Evolutionary conservation across 345 rosid species (phyloP).

Genomic region (Raphanus raphanistrum): DNA sequence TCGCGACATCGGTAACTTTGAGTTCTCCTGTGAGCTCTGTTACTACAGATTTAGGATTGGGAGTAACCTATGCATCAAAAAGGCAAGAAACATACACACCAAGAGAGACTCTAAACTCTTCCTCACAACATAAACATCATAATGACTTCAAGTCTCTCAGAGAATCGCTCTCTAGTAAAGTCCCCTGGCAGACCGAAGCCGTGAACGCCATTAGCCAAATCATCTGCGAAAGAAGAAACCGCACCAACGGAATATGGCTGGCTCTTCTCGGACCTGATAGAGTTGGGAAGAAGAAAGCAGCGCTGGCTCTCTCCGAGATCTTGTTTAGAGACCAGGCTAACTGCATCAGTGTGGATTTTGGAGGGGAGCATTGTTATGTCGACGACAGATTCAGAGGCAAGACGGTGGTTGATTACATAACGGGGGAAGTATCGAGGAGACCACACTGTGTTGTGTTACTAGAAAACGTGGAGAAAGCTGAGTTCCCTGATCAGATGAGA

Average conservation of each 20-base stretch:
- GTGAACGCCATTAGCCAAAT: constrained; percentile 50
- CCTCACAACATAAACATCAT: constrained; percentile 1
- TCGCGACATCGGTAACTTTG: constrained; percentile 24
- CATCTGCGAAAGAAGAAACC: constrained; percentile 35
- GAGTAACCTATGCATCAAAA: constrained; percentile 48
- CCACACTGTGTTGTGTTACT: constrained; percentile 59
- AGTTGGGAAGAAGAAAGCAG: constrained; percentile 63
- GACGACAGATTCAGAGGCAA: constrained; percentile 46
- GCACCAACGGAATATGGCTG: constrained; percentile 51
- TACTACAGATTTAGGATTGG: constrained; percentile 64
- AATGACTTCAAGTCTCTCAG: constrained; percentile 49
- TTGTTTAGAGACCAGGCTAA: constrained; percentile 48
- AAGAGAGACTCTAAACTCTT: constrained; percentile 25
- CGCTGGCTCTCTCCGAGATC: constrained; percentile 56
- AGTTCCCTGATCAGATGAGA: constrained; percentile 43
- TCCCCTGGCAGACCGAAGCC: constrained; percentile 72
- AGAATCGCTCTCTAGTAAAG: constrained; percentile 49
- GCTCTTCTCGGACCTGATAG: constrained; percentile 71
- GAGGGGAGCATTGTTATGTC: constrained; percentile 36
- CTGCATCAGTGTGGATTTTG: constrained; percentile 48
- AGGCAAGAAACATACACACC: constrained; percentile 35
- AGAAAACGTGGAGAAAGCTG: constrained; percentile 68
- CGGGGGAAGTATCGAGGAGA: constrained; percentile 53
- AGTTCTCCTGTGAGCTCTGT: constrained; percentile 41
- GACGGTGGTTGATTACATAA: constrained; percentile 52